These are phyloP conservation scores for Astrocystis sublimbata DNA, from an alignment of 495 filamentous ascomycete genomes.

Conservation along the genomic window DNA sequence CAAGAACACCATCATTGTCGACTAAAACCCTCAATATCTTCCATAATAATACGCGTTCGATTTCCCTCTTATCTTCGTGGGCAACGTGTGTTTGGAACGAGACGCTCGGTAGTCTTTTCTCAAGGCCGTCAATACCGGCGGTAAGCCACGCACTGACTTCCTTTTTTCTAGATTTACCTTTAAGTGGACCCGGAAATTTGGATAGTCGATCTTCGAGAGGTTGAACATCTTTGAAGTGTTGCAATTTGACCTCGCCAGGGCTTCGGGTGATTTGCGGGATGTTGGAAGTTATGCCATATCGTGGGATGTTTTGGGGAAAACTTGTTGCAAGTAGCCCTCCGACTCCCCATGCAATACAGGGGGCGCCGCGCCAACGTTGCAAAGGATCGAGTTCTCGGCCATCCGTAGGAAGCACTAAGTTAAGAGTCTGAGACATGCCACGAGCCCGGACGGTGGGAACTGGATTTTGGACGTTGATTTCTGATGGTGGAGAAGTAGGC, in stretches of 20 bases:
- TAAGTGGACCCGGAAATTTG: slow-evolving; percentile 88
- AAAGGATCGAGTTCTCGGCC: slow-evolving; percentile 78
- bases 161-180: slow-evolving; percentile 91
- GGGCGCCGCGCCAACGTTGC: slow-evolving; percentile 85
- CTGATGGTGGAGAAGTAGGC: slow-evolving; percentile 49
- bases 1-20: slow-evolving; percentile 81
- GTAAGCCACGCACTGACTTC: slow-evolving; percentile 82
- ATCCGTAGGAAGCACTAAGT: slow-evolving; percentile 65
- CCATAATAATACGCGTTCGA: slow-evolving; percentile 86
- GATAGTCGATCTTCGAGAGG: slow-evolving; percentile 68
- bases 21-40: slow-evolving; percentile 78
- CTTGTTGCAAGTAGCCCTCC: slow-evolving; percentile 79
- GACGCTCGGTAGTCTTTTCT: slow-evolving; percentile 56
- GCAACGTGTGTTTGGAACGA: slow-evolving; percentile 46
- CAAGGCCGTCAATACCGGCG: slow-evolving; percentile 68
- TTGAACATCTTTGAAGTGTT: slow-evolving; percentile 66
- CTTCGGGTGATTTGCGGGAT: slow-evolving; percentile 78
- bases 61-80: slow-evolving; percentile 63
- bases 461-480: slow-evolving; percentile 30
- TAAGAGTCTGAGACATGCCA: slow-evolving; percentile 44
- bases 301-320: slow-evolving; percentile 85
- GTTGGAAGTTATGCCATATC: slow-evolving; percentile 73
- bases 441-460: slow-evolving; percentile 30
- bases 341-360: slow-evolving; percentile 84
- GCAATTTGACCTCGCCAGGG: slow-evolving; percentile 80